These are phyloP conservation scores for Graphilbum ipis-grandicollis DNA, from an alignment of 2,329 filamentous ascomycete genomes.

Conservation along the genomic window DNA sequence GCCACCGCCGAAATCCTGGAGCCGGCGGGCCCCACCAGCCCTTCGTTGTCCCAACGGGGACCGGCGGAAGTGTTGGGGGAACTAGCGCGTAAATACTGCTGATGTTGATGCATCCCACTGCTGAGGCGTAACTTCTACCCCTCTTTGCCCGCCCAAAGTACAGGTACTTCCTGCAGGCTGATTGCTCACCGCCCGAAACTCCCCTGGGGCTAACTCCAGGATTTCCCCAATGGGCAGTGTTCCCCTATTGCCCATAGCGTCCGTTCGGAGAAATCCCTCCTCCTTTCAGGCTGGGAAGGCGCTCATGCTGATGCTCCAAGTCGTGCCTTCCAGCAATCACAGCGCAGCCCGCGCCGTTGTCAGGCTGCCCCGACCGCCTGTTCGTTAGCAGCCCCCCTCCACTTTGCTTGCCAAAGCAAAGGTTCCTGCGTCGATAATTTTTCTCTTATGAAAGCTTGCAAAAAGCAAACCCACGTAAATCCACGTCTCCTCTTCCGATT, in stretches of 20 bases:
- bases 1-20: neutral
- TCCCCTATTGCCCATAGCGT: neutral
- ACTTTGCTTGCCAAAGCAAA: conserved; percentile 1
- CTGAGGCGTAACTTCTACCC: too few relatives aligned
- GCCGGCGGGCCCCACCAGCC: neutral
- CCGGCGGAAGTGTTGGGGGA: neutral
- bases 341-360: neutral
- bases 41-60: neutral
- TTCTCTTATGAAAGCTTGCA: conserved; percentile 1
- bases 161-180: neutral
- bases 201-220: neutral
- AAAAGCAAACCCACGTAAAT: too few relatives aligned
- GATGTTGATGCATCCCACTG: too few relatives aligned
- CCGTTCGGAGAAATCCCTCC: too few relatives aligned
- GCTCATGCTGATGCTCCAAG: too few relatives aligned
- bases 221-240: neutral
- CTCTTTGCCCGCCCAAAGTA: neutral
- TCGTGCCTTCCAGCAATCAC: too few relatives aligned
- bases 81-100: too few relatives aligned
- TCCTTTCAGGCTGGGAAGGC: too few relatives aligned
- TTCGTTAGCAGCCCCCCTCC: neutral
- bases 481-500: too few relatives aligned
- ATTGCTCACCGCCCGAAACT: neutral
- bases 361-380: neutral
- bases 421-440: conserved; percentile 7